Evolutionary conservation across 2,329 filamentous ascomycete species (phyloP).

Genomic region (Fusarium burgessii): DNA sequence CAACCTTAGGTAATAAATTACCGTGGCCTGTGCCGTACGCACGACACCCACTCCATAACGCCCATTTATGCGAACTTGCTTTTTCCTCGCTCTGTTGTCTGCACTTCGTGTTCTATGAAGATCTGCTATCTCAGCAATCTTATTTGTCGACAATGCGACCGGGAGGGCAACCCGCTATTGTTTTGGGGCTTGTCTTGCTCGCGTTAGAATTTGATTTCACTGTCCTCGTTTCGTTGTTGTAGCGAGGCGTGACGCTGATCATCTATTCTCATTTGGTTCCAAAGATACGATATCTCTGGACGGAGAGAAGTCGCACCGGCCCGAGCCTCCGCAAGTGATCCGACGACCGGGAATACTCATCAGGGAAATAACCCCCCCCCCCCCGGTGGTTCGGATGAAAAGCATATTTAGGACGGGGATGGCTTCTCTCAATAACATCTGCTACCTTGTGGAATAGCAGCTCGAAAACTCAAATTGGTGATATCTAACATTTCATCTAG

Average conservation of each 20-base stretch:
- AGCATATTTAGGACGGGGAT: background rate
- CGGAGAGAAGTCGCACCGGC: slow-evolving; percentile 11
- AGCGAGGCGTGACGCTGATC: slow-evolving; percentile 4
- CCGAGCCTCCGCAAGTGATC: slow-evolving; percentile 24
- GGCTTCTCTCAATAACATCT: background rate
- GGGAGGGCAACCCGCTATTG: slow-evolving; percentile 6
- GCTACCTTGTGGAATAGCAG: background rate
- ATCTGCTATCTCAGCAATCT: slow-evolving; percentile 5
- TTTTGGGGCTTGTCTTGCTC: slow-evolving; percentile 19
- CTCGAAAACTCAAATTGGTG: background rate
- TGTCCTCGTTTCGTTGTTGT: slow-evolving; percentile 6
- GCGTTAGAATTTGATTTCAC: slow-evolving; percentile 25
- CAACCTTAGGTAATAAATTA: background rate
- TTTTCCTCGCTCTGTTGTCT: slow-evolving; percentile 21
- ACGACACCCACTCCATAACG: slow-evolving; percentile 22
- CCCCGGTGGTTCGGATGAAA: background rate
- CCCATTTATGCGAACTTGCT: slow-evolving; percentile 34
- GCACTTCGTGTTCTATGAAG: slow-evolving; percentile 22
- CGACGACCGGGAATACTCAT: slow-evolving; percentile 16
- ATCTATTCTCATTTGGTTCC: background rate
- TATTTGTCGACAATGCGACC: slow-evolving; percentile 14
- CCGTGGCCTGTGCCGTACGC: slow-evolving; percentile 21
- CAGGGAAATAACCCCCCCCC: slow-evolving; percentile 16
- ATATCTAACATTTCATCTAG: background rate
- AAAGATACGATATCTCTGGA: background rate